These are phyloP conservation scores for Penicillium cosmopolitanum DNA, from an alignment of 495 filamentous ascomycete genomes.

Conservation along the genomic window DNA sequence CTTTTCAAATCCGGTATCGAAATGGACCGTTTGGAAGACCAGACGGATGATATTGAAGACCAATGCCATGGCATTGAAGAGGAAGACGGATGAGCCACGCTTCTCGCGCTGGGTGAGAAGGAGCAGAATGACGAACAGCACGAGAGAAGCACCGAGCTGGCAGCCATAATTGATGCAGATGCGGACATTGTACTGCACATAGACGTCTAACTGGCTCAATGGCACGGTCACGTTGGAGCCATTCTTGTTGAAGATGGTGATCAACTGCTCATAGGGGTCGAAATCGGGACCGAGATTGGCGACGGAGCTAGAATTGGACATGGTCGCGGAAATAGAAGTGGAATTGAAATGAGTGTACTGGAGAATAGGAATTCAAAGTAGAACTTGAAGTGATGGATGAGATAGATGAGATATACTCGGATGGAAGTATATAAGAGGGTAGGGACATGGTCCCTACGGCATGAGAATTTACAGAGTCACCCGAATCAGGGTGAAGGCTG, in stretches of 20 bases:
- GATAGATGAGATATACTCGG: not conserved
- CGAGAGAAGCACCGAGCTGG: conserved; percentile 73
- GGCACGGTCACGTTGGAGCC: conserved; percentile 56
- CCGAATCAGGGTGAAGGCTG: not conserved
- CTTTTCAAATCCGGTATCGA: conserved; percentile 57
- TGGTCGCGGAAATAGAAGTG: not conserved
- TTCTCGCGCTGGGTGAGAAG: conserved; percentile 66
- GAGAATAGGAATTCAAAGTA: conserved; percentile 9
- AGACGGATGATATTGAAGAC: conserved; percentile 62
- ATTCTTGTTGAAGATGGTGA: conserved; percentile 56
- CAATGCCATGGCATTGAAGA: conserved; percentile 65
- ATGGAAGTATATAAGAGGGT: conserved; percentile 12
- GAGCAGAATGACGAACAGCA: conserved; percentile 67
- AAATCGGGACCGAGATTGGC: not conserved
- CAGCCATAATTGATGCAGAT: conserved; percentile 69
- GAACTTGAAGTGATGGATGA: not conserved
- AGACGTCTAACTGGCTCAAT: conserved; percentile 50
- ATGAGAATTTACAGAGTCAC: not conserved
- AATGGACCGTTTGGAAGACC: conserved; percentile 61
- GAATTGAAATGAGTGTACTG: conserved; percentile 3
- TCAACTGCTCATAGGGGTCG: conserved; percentile 59
- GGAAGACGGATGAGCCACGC: conserved; percentile 61
- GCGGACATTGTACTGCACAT: conserved; percentile 54
- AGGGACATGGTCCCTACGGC: not conserved
- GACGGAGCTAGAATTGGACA: not conserved